phyloP scores from a whole-genome alignment of 495 filamentous ascomycete genomes.

The Aspergillus cavernicola region DNA sequence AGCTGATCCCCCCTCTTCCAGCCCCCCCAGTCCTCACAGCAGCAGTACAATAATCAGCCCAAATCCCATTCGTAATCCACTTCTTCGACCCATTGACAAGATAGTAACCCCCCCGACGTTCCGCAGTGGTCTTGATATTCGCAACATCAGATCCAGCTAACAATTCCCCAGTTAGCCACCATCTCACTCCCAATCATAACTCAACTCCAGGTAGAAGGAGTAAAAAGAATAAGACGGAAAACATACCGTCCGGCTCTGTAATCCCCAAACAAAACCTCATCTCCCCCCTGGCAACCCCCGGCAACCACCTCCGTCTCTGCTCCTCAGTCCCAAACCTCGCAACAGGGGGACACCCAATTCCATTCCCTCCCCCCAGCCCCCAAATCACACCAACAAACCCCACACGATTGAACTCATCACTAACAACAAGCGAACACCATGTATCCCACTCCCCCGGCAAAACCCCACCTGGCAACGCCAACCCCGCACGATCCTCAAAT shows the following conservation, averaged over 20 bases:
- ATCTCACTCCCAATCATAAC: not conserved
- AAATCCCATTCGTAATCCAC: conserved; percentile 56
- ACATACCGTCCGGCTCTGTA: conserved; percentile 51
- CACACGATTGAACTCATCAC: conserved; percentile 43
- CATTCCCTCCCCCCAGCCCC: conserved; percentile 50
- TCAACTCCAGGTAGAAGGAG: not conserved
- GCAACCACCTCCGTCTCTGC: conserved; percentile 48
- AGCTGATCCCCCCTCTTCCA: conserved; percentile 44
- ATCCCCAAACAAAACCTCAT: conserved; percentile 53
- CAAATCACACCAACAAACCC: conserved; percentile 44
- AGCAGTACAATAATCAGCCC: conserved; percentile 52
- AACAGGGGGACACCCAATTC: conserved; percentile 52
- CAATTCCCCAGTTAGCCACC: not conserved
- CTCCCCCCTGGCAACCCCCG: conserved; percentile 44
- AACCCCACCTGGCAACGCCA: conserved; percentile 38
- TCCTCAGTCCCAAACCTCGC: conserved; percentile 47
- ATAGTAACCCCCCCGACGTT: conserved; percentile 42
- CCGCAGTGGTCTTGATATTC: conserved; percentile 49
- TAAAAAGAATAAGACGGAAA: too few relatives aligned
- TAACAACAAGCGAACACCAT: conserved; percentile 45
- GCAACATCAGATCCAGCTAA: conserved; percentile 52
- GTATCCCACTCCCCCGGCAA: conserved; percentile 46
- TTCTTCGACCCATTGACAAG: conserved; percentile 56
- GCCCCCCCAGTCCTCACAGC: conserved; percentile 52
- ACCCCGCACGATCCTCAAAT: conserved; percentile 29